Conservation (phyloP, 805 yeast genomes). For the Pichia membranifaciens region DNA sequence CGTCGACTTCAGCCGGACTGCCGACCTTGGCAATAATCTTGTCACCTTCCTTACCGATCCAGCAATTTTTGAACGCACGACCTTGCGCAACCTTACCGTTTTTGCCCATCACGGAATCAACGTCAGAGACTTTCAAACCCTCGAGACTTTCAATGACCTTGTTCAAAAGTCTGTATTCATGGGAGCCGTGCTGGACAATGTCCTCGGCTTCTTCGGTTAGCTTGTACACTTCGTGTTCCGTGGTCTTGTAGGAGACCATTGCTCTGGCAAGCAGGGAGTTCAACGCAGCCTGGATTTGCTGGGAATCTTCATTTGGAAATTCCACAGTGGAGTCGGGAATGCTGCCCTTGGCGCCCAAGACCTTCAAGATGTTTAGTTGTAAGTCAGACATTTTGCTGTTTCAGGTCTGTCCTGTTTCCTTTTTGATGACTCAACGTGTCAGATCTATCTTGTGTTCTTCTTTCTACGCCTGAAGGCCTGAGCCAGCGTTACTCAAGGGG, state of each 20-base stretch:
- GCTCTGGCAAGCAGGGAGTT: conserved; percentile 79
- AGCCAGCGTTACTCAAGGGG: no score
- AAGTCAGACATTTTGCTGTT: conserved; percentile 67
- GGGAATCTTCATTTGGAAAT: conserved; percentile 62
- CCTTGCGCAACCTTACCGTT: conserved; percentile 93
- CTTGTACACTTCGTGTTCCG: conserved; percentile 70
- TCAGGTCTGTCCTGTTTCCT: no score
- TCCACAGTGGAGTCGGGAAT: conserved; percentile 63
- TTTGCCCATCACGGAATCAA: conserved; percentile 63
- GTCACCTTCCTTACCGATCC: conserved; percentile 89
- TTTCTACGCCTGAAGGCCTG: no score
- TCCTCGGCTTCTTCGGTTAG: conserved; percentile 80
- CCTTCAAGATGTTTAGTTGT: conserved; percentile 57
- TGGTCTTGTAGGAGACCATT: conserved; percentile 67
- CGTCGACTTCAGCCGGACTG: conserved; percentile 47
- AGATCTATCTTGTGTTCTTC: no score
- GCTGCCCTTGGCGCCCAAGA: conserved; percentile 54
- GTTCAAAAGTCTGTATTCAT: conserved; percentile 73
- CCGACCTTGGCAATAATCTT: conserved; percentile 58
- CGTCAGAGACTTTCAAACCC: conserved; percentile 77
- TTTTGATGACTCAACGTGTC: no score
- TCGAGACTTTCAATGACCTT: conserved; percentile 71
- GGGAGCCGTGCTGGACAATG: conserved; percentile 77
- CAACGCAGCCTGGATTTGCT: conserved; percentile 71
- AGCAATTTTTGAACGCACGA: conserved; percentile 93